Evolutionary conservation across 1,284 basidiomycete genomes (phyloP).

Genomic region (Leccinum olivaceoglutinosum): DNA sequence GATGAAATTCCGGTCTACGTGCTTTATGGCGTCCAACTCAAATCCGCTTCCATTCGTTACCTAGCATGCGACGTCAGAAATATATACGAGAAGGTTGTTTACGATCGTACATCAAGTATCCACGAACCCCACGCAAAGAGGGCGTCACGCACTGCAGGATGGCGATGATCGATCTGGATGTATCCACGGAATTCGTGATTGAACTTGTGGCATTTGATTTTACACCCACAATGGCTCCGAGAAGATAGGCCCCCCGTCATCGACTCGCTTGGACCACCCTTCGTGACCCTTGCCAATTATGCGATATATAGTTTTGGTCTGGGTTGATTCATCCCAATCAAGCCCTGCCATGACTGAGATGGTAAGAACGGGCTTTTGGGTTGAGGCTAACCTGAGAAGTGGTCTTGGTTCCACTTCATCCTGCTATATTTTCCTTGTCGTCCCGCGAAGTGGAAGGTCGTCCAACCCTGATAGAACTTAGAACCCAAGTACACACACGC

Average conservation of each 20-base stretch:
- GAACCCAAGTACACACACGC: constrained; percentile 4
- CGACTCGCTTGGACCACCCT: constrained; percentile 70
- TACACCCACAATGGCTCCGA: constrained; percentile 58
- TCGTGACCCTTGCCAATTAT: constrained; percentile 50
- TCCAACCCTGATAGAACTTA: constrained; percentile 46
- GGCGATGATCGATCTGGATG: constrained; percentile 75
- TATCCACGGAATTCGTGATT: background rate
- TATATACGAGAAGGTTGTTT: background rate
- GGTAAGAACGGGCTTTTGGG: background rate
- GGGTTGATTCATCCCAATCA: constrained; percentile 78
- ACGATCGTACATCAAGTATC: constrained; percentile 53
- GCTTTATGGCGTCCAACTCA: constrained; percentile 86
- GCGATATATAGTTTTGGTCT: constrained; percentile 58
- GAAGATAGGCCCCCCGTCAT: constrained; percentile 63
- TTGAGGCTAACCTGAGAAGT: constrained; percentile 61
- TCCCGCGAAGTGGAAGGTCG: constrained; percentile 78
- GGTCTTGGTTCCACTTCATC: constrained; percentile 63
- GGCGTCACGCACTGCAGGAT: constrained; percentile 73
- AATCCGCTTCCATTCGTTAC: constrained; percentile 80
- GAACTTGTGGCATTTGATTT: background rate
- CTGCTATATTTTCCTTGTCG: constrained; percentile 73
- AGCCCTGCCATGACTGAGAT: constrained; percentile 46
- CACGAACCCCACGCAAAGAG: constrained; percentile 64
- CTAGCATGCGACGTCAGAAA: constrained; percentile 31
- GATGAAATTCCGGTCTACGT: constrained; percentile 66